phyloP scores from a whole-genome alignment of 805 yeast genomes.

The Candida maltosa region DNA sequence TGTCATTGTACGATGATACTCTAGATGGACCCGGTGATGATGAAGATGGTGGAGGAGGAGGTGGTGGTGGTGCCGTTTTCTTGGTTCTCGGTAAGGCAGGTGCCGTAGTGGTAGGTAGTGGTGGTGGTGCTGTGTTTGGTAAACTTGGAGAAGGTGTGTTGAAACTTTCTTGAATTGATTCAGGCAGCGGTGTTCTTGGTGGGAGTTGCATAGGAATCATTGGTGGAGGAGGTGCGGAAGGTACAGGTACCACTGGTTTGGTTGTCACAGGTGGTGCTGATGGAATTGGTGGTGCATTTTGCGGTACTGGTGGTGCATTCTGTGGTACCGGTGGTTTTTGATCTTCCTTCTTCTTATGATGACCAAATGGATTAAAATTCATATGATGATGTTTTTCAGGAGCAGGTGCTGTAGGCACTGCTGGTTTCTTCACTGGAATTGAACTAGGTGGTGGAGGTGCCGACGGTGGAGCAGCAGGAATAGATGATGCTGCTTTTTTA shows the following conservation, averaged over 20 bases:
- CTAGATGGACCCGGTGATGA: conserved; percentile 27
- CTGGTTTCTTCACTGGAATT: too few relatives aligned
- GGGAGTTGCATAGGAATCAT: conserved; percentile 4
- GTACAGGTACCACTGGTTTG: conserved; percentile 6
- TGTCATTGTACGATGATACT: conserved; percentile 12
- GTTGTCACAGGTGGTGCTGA: conserved; percentile 10
- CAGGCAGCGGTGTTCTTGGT: not conserved
- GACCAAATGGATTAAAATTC: not conserved
- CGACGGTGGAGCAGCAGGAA: conserved; percentile 10
- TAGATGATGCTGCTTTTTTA: conserved; percentile 3
- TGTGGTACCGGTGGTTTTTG: conserved; percentile 19
- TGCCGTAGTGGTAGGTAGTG: conserved; percentile 26
- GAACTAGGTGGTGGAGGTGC: conserved; percentile 11
- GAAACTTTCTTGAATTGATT: not conserved
- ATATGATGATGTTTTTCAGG: not conserved
- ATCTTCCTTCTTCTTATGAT: conserved; percentile 7
- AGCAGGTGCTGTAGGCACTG: not conserved
- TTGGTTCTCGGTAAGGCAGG: conserved; percentile 3
- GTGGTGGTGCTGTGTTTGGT: conserved; percentile 26
- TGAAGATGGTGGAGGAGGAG: conserved; percentile 25
- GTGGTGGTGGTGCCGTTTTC: conserved; percentile 18
- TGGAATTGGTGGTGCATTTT: conserved; percentile 12
- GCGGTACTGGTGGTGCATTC: conserved; percentile 11
- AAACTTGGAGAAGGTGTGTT: conserved; percentile 25
- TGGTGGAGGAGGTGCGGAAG: conserved; percentile 16